Evolutionary conservation across 352 stramenopile species (phyloP), one percentile per base, ranked within the genome.

Genomic region (Globisporangium alternatum): DNA sequence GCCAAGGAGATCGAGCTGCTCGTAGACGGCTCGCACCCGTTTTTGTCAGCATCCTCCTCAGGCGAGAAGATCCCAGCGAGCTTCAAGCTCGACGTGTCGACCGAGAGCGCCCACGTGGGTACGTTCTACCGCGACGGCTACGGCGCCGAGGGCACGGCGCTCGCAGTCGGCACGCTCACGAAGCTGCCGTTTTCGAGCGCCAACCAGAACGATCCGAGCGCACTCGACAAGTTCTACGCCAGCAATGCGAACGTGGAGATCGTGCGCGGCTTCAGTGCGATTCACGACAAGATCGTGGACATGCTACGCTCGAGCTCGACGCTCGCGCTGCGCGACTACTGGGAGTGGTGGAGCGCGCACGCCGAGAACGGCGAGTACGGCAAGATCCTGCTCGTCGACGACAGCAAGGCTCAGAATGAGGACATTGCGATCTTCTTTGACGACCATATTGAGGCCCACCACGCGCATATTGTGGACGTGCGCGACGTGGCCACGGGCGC

Each of bases 301-400:
- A 79, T 85, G 77, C 44, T 83, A 19, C 8, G 61, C 31, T 28
- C 68, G 4, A 63, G 58, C 5, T 67, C 79, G 47, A 89, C 74
- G 30, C 65, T 93, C 25, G 86, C 80, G 7, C 70, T 95, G 54
- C 82, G 86, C 57, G 86, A 95, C 60, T 93, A 93, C 69, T 94
- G 80, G 80, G 86, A 94, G 68, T 93, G 83, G 82, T 94, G 86
- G 86, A 91, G 82, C 47, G 77, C 82, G 4, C 86, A 95, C 63
- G 86, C 81, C 31, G 86, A 95, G 63, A 64, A 74, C 44, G 75
- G 71, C 37, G 81, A 91, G 63, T 93, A 90, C 66, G 86, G 86
- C 56, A 95, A 92, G 64, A 60, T 92, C 30, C 66, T 93, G 62
- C 66, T 94, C 0, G 64, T 94, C 12, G 66, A 86, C 13, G 39